Evolutionary conservation across 257 asterid species (phyloP).

Genomic region (Anisodus tanguticus): DNA sequence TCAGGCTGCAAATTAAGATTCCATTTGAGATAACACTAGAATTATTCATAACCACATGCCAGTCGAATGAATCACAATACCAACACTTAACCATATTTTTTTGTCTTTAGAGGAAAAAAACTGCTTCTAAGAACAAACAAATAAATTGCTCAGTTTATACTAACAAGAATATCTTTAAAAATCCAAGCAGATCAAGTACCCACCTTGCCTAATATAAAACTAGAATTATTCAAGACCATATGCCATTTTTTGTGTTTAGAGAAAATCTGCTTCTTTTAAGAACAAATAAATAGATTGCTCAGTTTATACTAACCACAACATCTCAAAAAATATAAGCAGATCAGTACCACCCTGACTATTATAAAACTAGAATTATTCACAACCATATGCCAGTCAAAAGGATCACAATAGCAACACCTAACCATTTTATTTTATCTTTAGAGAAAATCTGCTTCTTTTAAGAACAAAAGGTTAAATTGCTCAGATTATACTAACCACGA

Average conservation of each 20-base stretch:
- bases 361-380: not conserved
- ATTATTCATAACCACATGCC: not conserved
- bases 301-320: not conserved
- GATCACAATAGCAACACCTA: not conserved
- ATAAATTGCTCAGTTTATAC: too few relatives aligned
- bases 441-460: not conserved
- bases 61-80: not conserved
- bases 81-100: not conserved
- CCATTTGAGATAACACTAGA: not conserved
- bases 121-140: too few relatives aligned
- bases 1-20: constrained; percentile 65
- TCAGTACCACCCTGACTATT: not conserved
- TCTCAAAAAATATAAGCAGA: constrained; percentile 17
- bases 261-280: not conserved
- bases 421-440: not conserved
- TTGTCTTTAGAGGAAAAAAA: too few relatives aligned
- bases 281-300: not conserved
- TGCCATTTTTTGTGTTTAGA: not conserved
- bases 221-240: too few relatives aligned
- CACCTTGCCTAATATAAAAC: too few relatives aligned
- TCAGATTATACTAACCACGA: not conserved
- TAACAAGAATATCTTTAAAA: too few relatives aligned
- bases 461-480: not conserved
- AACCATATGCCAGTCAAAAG: not conserved
- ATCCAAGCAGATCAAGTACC: too few relatives aligned